These are phyloP conservation scores for Paraglomus brasilianum DNA, from an alignment of 192 early-diverging fungal species.

Conservation along the genomic window DNA sequence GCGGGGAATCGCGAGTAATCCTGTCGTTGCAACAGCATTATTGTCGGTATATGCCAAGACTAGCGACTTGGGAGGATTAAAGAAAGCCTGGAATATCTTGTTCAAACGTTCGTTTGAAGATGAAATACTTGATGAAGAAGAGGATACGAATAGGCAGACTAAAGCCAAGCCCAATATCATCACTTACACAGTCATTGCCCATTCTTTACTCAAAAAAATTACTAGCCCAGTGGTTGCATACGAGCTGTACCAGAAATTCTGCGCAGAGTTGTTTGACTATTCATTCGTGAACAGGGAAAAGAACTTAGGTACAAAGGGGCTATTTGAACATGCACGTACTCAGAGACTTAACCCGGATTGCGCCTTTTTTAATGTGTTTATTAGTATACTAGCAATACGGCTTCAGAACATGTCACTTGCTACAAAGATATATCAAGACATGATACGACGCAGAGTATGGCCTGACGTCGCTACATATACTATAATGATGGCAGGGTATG, in stretches of 20 bases:
- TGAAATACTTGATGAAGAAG: too few relatives aligned
- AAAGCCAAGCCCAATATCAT: not conserved
- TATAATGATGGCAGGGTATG: conserved; percentile 42
- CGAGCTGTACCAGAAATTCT: not conserved
- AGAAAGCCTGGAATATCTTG: too few relatives aligned
- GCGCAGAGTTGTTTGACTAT: too few relatives aligned
- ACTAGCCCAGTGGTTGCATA: not conserved
- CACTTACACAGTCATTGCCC: not conserved
- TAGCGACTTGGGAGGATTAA: not conserved
- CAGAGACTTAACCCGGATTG: conserved; percentile 6
- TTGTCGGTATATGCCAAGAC: conserved; percentile 33
- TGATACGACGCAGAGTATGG: conserved; percentile 30
- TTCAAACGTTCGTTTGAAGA: too few relatives aligned
- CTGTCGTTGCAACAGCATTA: conserved; percentile 33
- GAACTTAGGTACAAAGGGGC: too few relatives aligned
- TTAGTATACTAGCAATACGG: conserved; percentile 37
- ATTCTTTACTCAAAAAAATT: not conserved
- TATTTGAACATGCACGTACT: not conserved
- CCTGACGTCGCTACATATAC: conserved; percentile 39
- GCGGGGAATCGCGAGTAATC: conserved; percentile 20
- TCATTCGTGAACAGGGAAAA: too few relatives aligned
- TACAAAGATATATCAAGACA: conserved; percentile 36
- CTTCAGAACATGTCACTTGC: conserved; percentile 32
- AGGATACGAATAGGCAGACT: too few relatives aligned
- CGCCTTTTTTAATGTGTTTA: conserved; percentile 36